Evolutionary conservation across 306 rosid species (phyloP).

Genomic region (Abrus precatorius): DNA sequence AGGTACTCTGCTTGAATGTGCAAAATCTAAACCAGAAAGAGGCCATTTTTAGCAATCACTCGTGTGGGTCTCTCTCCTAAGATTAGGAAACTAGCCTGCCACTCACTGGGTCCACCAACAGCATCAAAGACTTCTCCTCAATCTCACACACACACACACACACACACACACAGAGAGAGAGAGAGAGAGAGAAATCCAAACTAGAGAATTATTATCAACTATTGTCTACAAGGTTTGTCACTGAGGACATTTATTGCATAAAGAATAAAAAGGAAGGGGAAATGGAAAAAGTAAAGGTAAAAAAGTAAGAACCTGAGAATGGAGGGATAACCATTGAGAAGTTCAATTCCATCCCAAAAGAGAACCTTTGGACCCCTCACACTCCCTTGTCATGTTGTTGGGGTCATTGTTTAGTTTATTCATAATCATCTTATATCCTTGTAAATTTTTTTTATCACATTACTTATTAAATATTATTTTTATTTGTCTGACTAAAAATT

Average conservation of each 20-base stretch:
- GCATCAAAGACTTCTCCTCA: constrained; percentile 67
- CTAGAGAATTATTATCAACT: constrained; percentile 61
- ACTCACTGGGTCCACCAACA: constrained; percentile 67
- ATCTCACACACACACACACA: no score
- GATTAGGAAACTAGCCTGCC: constrained; percentile 74
- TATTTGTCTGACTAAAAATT: no score
- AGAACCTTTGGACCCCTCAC: constrained; percentile 53
- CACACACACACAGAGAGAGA: constrained; percentile 41
- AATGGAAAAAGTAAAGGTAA: constrained; percentile 38
- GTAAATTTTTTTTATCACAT: no score
- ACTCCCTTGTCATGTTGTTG: constrained; percentile 73
- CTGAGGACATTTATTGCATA: constrained; percentile 54
- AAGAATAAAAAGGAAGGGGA: constrained; percentile 40
- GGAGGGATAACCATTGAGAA: constrained; percentile 76
- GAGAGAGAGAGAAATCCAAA: constrained; percentile 43
- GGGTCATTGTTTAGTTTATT: constrained; percentile 60
- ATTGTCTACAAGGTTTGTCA: constrained; percentile 57
- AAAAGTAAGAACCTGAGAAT: constrained; percentile 39
- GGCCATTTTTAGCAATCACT: constrained; percentile 68
- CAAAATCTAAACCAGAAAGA: constrained; percentile 55
- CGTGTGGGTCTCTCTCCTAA: constrained; percentile 70
- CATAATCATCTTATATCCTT: no score
- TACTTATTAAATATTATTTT: no score
- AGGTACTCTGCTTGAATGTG: constrained; percentile 42
- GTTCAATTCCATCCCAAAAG: constrained; percentile 69